Evolutionary conservation across 139 green algal species (phyloP).

Genomic region (Chlamydomonas eustigma): DNA sequence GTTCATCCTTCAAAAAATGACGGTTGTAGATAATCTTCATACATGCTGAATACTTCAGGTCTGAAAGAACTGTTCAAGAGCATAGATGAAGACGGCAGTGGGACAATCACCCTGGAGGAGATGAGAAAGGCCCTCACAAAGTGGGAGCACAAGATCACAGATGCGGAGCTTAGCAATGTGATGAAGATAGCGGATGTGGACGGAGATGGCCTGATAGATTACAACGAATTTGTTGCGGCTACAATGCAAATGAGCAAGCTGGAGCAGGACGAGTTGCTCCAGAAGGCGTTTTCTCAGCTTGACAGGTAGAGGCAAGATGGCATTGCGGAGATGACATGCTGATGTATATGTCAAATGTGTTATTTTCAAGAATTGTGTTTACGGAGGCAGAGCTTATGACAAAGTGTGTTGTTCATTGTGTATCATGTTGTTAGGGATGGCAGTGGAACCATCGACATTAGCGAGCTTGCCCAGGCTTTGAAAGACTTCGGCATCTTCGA

Average conservation of each 20-base stretch:
- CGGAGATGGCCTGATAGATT: slow-evolving; percentile 84
- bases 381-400: too few relatives aligned
- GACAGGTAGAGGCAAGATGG: too few relatives aligned
- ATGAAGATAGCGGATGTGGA: slow-evolving; percentile 79
- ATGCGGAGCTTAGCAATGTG: slow-evolving; percentile 66
- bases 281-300: slow-evolving; percentile 67
- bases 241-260: slow-evolving; percentile 83
- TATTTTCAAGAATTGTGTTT: too few relatives aligned
- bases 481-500: slow-evolving; percentile 45
- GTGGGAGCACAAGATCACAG: slow-evolving; percentile 26
- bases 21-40: too few relatives aligned
- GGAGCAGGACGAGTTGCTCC: slow-evolving; percentile 76
- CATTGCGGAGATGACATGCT: too few relatives aligned
- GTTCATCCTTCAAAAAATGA: too few relatives aligned
- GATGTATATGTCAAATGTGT: too few relatives aligned
- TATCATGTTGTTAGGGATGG: slow-evolving; percentile 12
- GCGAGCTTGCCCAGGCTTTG: slow-evolving; percentile 60
- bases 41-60: not conserved
- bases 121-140: slow-evolving; percentile 59
- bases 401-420: too few relatives aligned
- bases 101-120: slow-evolving; percentile 77
- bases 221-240: slow-evolving; percentile 82
- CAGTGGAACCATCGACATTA: slow-evolving; percentile 60
- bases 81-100: slow-evolving; percentile 71
- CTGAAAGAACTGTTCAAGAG: slow-evolving; percentile 73